phyloP scores from a whole-genome alignment of 2,329 filamentous ascomycete genomes.

The Colletotrichum magnum region DNA sequence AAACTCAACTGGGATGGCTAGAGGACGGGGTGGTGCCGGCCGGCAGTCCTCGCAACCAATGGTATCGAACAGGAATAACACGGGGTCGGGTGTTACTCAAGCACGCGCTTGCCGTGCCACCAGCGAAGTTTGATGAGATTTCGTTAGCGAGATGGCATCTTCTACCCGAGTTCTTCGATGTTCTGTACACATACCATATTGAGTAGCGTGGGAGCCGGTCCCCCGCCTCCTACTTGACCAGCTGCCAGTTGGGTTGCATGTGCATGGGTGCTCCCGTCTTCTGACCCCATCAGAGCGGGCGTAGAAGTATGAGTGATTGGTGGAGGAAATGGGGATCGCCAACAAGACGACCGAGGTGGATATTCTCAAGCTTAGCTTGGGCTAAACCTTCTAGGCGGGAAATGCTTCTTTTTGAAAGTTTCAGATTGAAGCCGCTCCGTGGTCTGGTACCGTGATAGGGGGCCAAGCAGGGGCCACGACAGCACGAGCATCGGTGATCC shows the following conservation, averaged over 20 bases:
- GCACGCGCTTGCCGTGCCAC: neutral
- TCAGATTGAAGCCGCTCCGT: neutral
- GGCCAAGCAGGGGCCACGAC: too few relatives aligned
- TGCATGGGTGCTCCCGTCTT: neutral
- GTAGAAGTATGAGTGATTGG: neutral
- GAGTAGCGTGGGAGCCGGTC: too few relatives aligned
- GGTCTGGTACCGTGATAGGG: neutral
- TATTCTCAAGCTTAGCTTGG: neutral
- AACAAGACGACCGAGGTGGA: neutral
- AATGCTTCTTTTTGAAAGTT: neutral
- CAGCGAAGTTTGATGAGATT: neutral
- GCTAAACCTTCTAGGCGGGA: neutral
- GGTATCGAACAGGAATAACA: neutral
- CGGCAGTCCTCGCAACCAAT: neutral
- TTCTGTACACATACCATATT: neutral
- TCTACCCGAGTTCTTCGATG: neutral
- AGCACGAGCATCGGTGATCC: too few relatives aligned
- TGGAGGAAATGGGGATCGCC: constrained; percentile 12
- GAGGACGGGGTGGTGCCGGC: neutral
- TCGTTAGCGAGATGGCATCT: neutral
- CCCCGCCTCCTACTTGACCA: neutral
- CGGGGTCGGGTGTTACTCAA: neutral
- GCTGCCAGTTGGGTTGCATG: neutral
- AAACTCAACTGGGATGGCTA: neutral
- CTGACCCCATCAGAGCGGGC: too few relatives aligned